Evolutionary conservation across 306 rosid genomes (phyloP).

Genomic region (Acacia acuminata): DNA sequence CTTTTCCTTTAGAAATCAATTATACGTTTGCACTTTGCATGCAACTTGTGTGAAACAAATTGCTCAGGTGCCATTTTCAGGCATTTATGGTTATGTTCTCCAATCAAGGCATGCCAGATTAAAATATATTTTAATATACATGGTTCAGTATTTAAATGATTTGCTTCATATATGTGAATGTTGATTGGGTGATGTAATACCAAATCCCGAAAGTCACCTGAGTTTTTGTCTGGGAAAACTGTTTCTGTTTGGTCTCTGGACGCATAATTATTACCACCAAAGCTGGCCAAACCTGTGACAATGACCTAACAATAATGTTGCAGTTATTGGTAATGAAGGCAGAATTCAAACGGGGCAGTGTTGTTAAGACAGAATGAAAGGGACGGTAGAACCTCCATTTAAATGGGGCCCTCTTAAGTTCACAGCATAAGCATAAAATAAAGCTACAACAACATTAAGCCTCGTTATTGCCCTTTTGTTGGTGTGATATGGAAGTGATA

Average conservation of each 20-base stretch:
- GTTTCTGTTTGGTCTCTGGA: conserved; percentile 4
- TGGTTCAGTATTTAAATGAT: not conserved
- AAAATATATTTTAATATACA: not conserved
- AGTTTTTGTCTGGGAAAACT: not conserved
- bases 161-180: not conserved
- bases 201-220: not conserved
- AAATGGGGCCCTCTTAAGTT: conserved; percentile 23
- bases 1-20: not conserved
- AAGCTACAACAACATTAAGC: not conserved
- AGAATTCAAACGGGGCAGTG: conserved; percentile 13
- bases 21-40: not conserved
- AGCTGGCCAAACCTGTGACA: conserved; percentile 12
- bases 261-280: conserved; percentile 5
- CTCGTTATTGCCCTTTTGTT: conserved; percentile 21
- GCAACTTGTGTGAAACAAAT: not conserved
- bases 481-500: not conserved
- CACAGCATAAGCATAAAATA: not conserved
- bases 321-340: conserved; percentile 32
- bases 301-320: conserved; percentile 25
- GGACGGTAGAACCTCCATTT: conserved; percentile 19
- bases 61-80: not conserved
- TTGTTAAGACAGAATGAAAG: conserved; percentile 27
- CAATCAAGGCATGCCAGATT: not conserved
- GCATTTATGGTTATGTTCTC: not conserved
- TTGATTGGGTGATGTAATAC: not conserved